Evolutionary conservation across 2,329 filamentous ascomycete species (phyloP), one percentile per base, ranked within the genome.

Genomic region (Claviceps citrina): DNA sequence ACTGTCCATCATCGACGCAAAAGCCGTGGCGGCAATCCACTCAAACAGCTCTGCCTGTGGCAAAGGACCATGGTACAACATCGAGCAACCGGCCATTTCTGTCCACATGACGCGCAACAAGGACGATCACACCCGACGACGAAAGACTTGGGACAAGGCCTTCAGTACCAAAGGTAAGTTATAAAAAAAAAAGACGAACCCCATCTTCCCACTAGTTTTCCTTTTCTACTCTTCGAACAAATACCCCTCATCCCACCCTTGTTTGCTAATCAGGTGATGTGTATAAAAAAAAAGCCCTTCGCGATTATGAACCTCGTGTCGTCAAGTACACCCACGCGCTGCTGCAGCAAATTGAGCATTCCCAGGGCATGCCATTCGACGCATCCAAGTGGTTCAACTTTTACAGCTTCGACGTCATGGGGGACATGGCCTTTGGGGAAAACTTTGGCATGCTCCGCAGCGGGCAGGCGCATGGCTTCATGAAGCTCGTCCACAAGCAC

Each of bases 331-430:
- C 36, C 18, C 3, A 2, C 1, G 1, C 24, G 5, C n/a, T 38
- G 8, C 26, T 38, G 6, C 18, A 3, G 5, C 43, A 51, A 15
- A 47, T 59, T 12, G 37, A 51, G 9, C 38, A 43, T 7, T 27
- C 50, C 4, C 37, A 48, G 8, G 51, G 51, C 1, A 38, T 39
- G 5, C 40, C 49, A 0, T 40, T 61, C 5, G 47, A 64, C 30
- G 49, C 51, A 4, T 48, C 56, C 0, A 43, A 49, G 4, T 60
- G 56, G 55, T 54, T 56, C 36, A 56, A 53, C 39, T 59, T 58
- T 33, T 59, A 56, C 38, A 53, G 53, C 18, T 62, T 62, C 30
- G 61, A 63, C 16, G 52, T 63, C 5, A 63, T 65, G 62, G 61
- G 59, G 2, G 58, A 64, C 36, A 47, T 65, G 28, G 61, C 57